Base-by-base conservation (phyloP, 208 protist species). In the Plasmodiophora brassicae region DNA sequence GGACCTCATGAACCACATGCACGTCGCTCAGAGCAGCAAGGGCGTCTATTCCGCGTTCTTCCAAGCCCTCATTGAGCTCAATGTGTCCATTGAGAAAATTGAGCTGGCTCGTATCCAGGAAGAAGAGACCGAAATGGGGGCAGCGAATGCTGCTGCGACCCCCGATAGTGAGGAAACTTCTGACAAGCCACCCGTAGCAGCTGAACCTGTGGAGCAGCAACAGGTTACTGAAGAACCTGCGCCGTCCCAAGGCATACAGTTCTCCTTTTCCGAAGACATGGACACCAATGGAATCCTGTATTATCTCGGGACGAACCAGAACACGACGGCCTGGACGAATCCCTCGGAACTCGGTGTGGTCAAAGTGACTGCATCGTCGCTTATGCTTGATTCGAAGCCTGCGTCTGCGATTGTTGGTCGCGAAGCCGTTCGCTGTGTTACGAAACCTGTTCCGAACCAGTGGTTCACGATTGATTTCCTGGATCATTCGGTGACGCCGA, bases 401-500 rank as follows among this genome's bases (percentile, higher is more conserved):
- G 84, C 84, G 44, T 65, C 45, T 86, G 84, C 84, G 44, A 5
- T 86, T 5, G 45, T 53, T 65, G 84, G 84, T 35, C 84, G 50
- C 43, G 60, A 44, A 8, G 53, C 43, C 8, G 54, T 41, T 0
- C 1, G 28, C n/a, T 85, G 0, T 46, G 50, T 46, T 0, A 90
- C 54, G 39, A 60, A 45, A 1, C 57, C 85, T 22, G 36, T 91
- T 0, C 87, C 85, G 0, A 65, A 85, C 46, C 87, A 85, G 65
- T 91, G 89, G 89, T 91, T 91, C 46, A 44, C 35, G 25, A 50
- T 91, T 45, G 89, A 91, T 41, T 39, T 91, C 22, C 72, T 85
- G 5, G 43, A 54, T 44, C 46, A 38, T 39, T 87, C 0, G 14
- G 71, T 88, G 1, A 45, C 32, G 1, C 86, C 86, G 32, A 91